Percentiles rank a stretch among this genome's conserved stretches.
These are phyloP conservation scores for Flueggea neowawraea DNA, from an alignment of 441 rosid genomes.

Conservation along the genomic window DNA sequence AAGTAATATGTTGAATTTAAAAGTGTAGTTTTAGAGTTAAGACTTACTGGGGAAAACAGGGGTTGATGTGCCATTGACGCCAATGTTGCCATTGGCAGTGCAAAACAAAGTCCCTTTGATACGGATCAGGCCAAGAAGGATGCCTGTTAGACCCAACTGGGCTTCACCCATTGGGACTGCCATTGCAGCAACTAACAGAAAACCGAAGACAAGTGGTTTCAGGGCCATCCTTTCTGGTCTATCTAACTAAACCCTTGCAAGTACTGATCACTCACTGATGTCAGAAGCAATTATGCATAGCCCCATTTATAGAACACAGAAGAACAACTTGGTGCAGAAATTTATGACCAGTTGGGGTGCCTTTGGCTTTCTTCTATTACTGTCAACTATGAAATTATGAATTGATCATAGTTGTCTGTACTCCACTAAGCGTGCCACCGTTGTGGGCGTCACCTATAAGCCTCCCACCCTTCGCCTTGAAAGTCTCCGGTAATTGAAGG, in stretches of 20 bases:
- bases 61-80: slow-evolving; percentile 27
- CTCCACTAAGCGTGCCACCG: slow-evolving; percentile 13
- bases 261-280: too few relatives aligned
- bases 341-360: slow-evolving; percentile 3
- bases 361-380: not conserved
- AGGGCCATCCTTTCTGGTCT: slow-evolving; percentile 19
- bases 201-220: slow-evolving; percentile 21
- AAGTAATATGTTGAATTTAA: too few relatives aligned
- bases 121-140: slow-evolving; percentile 28
- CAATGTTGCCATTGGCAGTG: slow-evolving; percentile 29
- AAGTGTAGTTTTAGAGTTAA: too few relatives aligned
- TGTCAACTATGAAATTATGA: not conserved
- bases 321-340: slow-evolving; percentile 22
- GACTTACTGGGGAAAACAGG: slow-evolving; percentile 41
- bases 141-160: slow-evolving; percentile 25
- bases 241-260: too few relatives aligned
- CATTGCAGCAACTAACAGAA: slow-evolving; percentile 18
- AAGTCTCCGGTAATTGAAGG: not conserved
- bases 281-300: too few relatives aligned
- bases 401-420: slow-evolving; percentile 17
- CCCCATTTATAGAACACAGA: slow-evolving; percentile 19
- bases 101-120: slow-evolving; percentile 39
- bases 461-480: not conserved
- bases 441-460: slow-evolving; percentile 24
- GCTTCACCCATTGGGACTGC: slow-evolving; percentile 26